Conservation (phyloP, 257 asterid species). For the Rhazya stricta region DNA sequence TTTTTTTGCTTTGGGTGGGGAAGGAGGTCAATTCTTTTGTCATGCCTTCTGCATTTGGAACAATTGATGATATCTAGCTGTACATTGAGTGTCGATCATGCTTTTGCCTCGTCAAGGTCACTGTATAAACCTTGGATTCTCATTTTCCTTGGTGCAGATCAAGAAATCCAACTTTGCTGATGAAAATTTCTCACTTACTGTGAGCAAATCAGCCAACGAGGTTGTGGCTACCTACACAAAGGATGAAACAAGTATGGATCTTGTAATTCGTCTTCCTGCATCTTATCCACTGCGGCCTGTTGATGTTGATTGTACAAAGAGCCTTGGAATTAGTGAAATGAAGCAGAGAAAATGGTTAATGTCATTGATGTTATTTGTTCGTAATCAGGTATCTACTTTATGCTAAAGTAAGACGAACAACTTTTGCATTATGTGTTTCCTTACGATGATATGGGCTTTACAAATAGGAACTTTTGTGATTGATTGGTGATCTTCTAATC, state of each 20-base stretch:
- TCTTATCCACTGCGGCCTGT: conserved; percentile 89
- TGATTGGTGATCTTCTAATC: not conserved
- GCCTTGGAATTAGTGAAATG: conserved; percentile 91
- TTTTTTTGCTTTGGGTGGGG: not conserved
- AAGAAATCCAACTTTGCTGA: conserved; percentile 73
- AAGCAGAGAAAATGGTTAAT: conserved; percentile 93
- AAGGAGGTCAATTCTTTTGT: not conserved
- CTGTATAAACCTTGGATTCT: not conserved
- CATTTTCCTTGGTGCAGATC: conserved; percentile 52
- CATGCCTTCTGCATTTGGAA: not conserved
- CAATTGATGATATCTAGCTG: not conserved
- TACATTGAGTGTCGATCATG: not conserved
- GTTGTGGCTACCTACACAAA: conserved; percentile 94
- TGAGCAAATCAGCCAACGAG: conserved; percentile 95
- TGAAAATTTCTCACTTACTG: conserved; percentile 80
- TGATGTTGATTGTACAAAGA: conserved; percentile 86
- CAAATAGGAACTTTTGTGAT: not conserved
- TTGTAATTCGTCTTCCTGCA: conserved; percentile 91
- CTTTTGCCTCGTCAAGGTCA: not conserved
- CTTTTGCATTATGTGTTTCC: not conserved
- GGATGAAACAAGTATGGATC: conserved; percentile 97
- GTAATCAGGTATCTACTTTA: conserved; percentile 67
- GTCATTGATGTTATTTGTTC: conserved; percentile 88
- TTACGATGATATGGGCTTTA: not conserved
- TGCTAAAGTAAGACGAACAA: not conserved